Evolutionary conservation across 2,329 filamentous ascomycete genomes (phyloP), one percentile per base, ranked within the genome.

Genomic region (Endothia cerciana): DNA sequence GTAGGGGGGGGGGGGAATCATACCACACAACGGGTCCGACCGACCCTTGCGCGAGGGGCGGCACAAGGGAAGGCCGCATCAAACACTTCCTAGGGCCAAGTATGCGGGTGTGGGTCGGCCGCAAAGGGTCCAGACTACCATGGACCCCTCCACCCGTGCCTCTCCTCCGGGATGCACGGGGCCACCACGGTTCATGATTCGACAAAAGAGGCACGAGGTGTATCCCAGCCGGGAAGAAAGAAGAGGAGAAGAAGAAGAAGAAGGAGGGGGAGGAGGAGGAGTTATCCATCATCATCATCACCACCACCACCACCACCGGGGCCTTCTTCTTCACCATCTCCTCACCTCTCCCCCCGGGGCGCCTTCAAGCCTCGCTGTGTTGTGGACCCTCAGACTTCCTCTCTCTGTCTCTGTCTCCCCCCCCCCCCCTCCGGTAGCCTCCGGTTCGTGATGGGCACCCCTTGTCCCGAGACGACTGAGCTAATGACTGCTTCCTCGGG

Each of bases 71-170:
- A 45, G 13, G n/a, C 38, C 22, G 22, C 57, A 43, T 28, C 57
- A 38, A 49, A 49, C 45, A 59, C 49, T 22, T 28, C 47, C 22
- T 11, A 30, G 25, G 28, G 6, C 40, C 25, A 33, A 19, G 30
- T 28, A 62, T 55, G 57, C 25, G 36, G 22, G 22, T 33, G 57
- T 43, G 57, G 57, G 57, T 59, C 57, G 57, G 19, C 19, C 40
- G 13, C 38, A 22, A 58, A 60, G 38, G 63, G 41, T 60, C 63
- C 63, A 64, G 63, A 64, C 63, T 64, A 56, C 38, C 56, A 60
- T 64, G 45, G 63, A 60, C 25, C 22, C 57, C 56, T 28, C 19
- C 45, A n/a, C 33, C 22, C 28, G 47, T 22, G 47, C 25, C 22
- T 51, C 25, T 17, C 28, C 13, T 25, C 25, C 22, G 22, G 45